Percentiles rank a stretch among this genome's conserved stretches.
Evolutionary conservation across 1,139 yeast species (phyloP).

Genomic region (Kodamaea ohmeri): DNA sequence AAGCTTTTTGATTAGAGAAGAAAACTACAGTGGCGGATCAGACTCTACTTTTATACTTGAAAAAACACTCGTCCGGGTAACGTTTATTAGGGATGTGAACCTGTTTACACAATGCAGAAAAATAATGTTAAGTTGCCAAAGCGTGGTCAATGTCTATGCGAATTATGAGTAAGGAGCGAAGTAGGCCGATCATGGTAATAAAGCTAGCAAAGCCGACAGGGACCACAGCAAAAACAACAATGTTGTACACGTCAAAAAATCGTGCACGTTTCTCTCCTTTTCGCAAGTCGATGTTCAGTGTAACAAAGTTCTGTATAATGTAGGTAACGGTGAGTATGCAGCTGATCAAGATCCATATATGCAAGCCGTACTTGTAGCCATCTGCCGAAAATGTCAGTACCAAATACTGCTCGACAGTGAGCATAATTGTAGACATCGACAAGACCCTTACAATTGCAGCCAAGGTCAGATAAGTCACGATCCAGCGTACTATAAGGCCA

Average conservation of each 20-base stretch:
- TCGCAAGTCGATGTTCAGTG: slow-evolving; percentile 70
- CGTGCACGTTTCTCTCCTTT: slow-evolving; percentile 41
- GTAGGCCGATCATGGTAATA: slow-evolving; percentile 80
- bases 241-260: slow-evolving; percentile 77
- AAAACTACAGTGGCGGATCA: slow-evolving; percentile 13
- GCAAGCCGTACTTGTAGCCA: slow-evolving; percentile 63
- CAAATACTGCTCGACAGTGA: slow-evolving; percentile 67
- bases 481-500: slow-evolving; percentile 91
- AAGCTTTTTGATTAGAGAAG: slow-evolving; percentile 56
- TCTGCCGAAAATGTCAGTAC: slow-evolving; percentile 55
- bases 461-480: slow-evolving; percentile 79
- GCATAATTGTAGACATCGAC: slow-evolving; percentile 72
- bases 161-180: slow-evolving; percentile 70
- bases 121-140: slow-evolving; percentile 5
- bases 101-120: too few species aligned
- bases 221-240: slow-evolving; percentile 93
- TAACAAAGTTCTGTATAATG: slow-evolving; percentile 83
- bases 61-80: slow-evolving; percentile 11
- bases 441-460: slow-evolving; percentile 87
- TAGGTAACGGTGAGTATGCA: slow-evolving; percentile 82
- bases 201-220: slow-evolving; percentile 96
- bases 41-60: slow-evolving; percentile 5
- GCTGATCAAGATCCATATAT: slow-evolving; percentile 87
- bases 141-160: slow-evolving; percentile 62
- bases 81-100: too few species aligned